Percentiles rank a stretch among this genome's conserved stretches.
These are phyloP conservation scores for Aegle marmelos DNA, from an alignment of 345 rosid species.

Conservation along the genomic window DNA sequence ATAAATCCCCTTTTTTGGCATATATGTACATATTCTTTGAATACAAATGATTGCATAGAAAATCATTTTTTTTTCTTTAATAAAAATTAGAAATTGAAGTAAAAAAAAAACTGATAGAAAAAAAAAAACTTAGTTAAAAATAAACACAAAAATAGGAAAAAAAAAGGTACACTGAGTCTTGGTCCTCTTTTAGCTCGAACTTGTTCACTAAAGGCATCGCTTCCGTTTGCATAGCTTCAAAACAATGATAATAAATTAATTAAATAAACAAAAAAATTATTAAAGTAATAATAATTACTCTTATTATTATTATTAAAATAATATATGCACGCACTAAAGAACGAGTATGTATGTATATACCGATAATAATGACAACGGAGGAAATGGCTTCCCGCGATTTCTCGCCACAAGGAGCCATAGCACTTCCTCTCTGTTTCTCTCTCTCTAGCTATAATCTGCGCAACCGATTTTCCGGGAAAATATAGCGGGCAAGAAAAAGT, in stretches of 20 bases:
- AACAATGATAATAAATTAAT: not conserved
- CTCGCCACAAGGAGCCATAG: slow-evolving; percentile 61
- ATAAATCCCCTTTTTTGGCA: not conserved
- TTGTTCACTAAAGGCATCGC: slow-evolving; percentile 75
- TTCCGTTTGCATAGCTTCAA: slow-evolving; percentile 85
- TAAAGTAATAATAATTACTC: not conserved
- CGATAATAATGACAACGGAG: slow-evolving; percentile 72
- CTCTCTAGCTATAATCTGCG: not conserved
- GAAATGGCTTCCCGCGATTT: slow-evolving; percentile 53
- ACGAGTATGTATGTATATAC: slow-evolving; percentile 22
- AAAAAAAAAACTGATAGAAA: not conserved
- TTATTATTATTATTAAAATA: too few species aligned
- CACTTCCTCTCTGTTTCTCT: slow-evolving; percentile 1
- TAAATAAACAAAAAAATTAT: not conserved
- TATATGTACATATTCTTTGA: not conserved
- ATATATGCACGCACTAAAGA: not conserved
- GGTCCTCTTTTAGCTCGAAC: slow-evolving; percentile 56
- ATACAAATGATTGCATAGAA: not conserved
- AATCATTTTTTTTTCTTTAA: not conserved
- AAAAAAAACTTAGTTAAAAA: not conserved
- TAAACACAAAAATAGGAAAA: not conserved
- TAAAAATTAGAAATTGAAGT: not conserved
- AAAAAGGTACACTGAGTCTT: slow-evolving; percentile 47
- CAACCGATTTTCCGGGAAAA: not conserved
- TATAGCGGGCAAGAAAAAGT: not conserved